Base-by-base conservation (phyloP, 169 alveolate genomes). In the Eimeria tenella region DNA sequence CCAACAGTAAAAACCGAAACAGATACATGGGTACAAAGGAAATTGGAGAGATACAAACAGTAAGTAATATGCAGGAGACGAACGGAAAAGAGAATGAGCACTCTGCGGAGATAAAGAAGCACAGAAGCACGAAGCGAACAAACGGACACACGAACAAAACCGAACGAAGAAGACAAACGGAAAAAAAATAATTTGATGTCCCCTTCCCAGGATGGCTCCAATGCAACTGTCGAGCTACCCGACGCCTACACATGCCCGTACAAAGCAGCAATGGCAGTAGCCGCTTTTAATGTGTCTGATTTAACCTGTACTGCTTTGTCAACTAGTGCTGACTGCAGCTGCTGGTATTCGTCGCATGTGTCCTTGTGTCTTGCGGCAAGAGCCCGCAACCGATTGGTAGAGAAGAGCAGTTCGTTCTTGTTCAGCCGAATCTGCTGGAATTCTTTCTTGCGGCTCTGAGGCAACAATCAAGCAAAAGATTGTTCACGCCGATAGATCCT, bases 391-490 rank as follows among this genome's bases (percentile, higher is more conserved):
- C 97, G 97, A 17, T 95, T 90, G 11, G 98, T 96, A n/a, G 99
- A 98, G 95, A 98, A 98, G 11, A 98, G 95, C 55, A 96, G 96
- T 86, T 98, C 99, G 75, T 92, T 97, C 96, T 98, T 98, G 94
- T 98, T 98, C 83, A 97, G 90, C 89, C 98, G 94, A 4, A 98
- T 98, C 84, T 96, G 97, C 55, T 94, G 93, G 31, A 56, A 95
- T 19, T 84, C 68, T 10, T 90, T 58, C 88, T 95, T 95, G 21
- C 83, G 83, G n/a, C 83, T 42, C 83, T 73, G 68, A 13, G 21
- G 19, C 42, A 2, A 1, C 42, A 68, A 68, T 2, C 1, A 68
- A 13, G 19, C 9, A 68, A 21, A 13, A 68, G 19, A 68, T 68
- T 19, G 19, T 19, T 1, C 19, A 68, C 4, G 19, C 9, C 9